Conservation (phyloP, 805 yeast species). For the Nakazawaea anatomiae region DNA sequence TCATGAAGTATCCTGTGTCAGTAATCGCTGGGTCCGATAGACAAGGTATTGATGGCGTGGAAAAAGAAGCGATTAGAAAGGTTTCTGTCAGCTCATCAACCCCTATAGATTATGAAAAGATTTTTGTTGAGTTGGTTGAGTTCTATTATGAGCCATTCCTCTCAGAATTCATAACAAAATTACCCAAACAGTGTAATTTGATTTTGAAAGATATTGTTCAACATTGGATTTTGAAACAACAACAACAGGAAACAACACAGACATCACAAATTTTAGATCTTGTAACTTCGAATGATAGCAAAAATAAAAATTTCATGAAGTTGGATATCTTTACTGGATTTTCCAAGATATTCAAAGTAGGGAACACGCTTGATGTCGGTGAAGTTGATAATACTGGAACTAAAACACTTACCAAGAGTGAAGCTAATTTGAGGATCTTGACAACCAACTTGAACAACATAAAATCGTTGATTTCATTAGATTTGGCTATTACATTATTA, state of each 20-base stretch:
- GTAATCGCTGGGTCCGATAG: slow-evolving; percentile 10
- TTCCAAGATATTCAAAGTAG: slow-evolving; percentile 51
- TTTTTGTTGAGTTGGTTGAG: slow-evolving; percentile 25
- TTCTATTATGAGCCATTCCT: slow-evolving; percentile 28
- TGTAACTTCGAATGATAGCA: slow-evolving; percentile 13
- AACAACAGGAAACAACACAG: slow-evolving; percentile 29
- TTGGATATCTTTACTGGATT: slow-evolving; percentile 57
- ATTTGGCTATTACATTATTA: slow-evolving; percentile 65
- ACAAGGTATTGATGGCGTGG: neutral
- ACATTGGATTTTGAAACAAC: slow-evolving; percentile 32
- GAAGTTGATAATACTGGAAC: slow-evolving; percentile 17
- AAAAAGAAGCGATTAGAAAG: neutral
- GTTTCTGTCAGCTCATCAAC: neutral
- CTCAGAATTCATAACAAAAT: slow-evolving; percentile 25
- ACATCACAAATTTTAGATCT: slow-evolving; percentile 31
- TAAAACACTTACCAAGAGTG: slow-evolving; percentile 53
- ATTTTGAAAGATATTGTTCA: slow-evolving; percentile 24
- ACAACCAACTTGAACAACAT: slow-evolving; percentile 70
- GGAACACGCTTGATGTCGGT: slow-evolving; percentile 15
- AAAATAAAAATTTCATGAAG: slow-evolving; percentile 22
- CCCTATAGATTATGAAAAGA: slow-evolving; percentile 22
- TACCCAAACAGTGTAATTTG: slow-evolving; percentile 26
- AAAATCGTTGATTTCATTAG: slow-evolving; percentile 73
- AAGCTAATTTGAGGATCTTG: slow-evolving; percentile 75
- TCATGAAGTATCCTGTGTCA: slow-evolving; percentile 20